Base-by-base conservation (phyloP, 2,329 filamentous ascomycete species). In the Aureobasidium vineae region DNA sequence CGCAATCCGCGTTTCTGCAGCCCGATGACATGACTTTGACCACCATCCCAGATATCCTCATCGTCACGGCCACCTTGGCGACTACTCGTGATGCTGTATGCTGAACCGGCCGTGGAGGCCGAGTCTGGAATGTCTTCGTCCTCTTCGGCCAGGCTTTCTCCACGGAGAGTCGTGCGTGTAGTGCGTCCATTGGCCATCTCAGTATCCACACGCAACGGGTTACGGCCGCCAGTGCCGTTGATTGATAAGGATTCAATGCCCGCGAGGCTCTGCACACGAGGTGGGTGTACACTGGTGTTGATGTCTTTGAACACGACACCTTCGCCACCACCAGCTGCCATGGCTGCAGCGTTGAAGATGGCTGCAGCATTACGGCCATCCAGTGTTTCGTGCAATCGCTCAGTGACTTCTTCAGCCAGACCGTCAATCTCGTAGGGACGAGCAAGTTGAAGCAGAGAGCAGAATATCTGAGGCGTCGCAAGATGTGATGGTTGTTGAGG, bases 341-440 rank as follows among this genome's bases (percentile, higher is more conserved):
- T 98, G 63, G 95, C 95, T 0, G 94, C 95, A 0, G 95, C 95
- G 71, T 99, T 99, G 82, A 99, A 99, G 0, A 99, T 93, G 6
- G 95, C 95, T 0, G 95, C 95, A 0, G 95, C 94, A 71, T 98
- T 99, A 54, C 94, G 86, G 56, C 91, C 95, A 76, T 99, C 95
- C 4, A 99, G 85, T 0, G 96, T 86, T 36, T 90, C 85, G 73
- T 99, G 95, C 0, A 99, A 83, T 8, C 94, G 87, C 77, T 98
- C 92, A 11, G 98, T 91, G 1, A 96, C 91, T 0, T 92, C 92
- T 79, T 99, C 95, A 1, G 98, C 82, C 2, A 99, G 84, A 0
- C 95, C 95, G 72, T 98, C 93, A 54, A 99, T 85, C 70, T 92
- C 90, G 76, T 99, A 99, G 0, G 95, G 94, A 5, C 95, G 88